Base-by-base conservation (phyloP, 2,329 filamentous ascomycete genomes). In the Penicillium decumbens region DNA sequence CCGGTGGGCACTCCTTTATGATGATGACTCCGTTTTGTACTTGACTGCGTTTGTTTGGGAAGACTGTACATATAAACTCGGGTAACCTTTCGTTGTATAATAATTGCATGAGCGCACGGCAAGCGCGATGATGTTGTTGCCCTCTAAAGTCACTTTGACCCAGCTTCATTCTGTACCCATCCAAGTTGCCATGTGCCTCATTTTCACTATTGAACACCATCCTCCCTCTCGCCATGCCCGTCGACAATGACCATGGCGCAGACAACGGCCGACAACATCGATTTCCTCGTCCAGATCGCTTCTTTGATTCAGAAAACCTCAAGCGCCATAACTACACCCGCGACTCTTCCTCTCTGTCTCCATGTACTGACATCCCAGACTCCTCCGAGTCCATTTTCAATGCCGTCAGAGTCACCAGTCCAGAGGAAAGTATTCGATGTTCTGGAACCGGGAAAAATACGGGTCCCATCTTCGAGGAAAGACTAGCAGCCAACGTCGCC, bases 321-420 rank as follows among this genome's bases (percentile, higher is more conserved):
- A 20, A 27, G 9, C 51, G 43, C 18, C 48, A 32, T 27, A 46
- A 46, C 25, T 47, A 45, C 8, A 33, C 20, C 28, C 37, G 18
- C 13, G 32, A 50, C 24, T 55, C 56, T 18, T 43, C 44, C 10
- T 54, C 43, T 4, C 15, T 28, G 24, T 45, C 53, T 35, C 45
- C 41, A 8, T 53, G 47, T 13, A 47, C 45, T 12, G 41, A 57
- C 38, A 46, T 49, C n/a, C 47, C 42, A 28, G 50, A 48, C 15
- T 62, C 58, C 9, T 58, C 57, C 0, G 65, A 67, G 38, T 65
- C 65, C 12, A 69, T 75, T 10, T 72, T 65, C 53, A 65, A 72
- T 54, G 71, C 71, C 6, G 51, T 62, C 33, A 51, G 64, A 40
- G 64, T 65, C 27, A 62, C 60, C 25, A 66, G 68, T 5, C 56